A percentile compares a stretch with the other conserved stretches of the same genome.
Evolutionary conservation across 257 asterid genomes (phyloP).

Genomic region (Solanum gracilifrons): DNA sequence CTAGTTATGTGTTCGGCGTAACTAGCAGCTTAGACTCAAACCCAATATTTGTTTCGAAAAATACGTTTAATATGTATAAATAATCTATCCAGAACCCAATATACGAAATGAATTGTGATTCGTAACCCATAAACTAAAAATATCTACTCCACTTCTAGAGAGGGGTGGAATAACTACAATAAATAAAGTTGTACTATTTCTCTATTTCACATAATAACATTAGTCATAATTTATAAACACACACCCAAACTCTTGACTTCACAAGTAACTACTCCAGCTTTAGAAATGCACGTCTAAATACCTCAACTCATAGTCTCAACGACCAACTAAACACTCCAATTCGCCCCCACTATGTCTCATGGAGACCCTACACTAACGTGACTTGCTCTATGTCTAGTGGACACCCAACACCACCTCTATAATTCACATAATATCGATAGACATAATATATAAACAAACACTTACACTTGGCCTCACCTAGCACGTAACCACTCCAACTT

Average conservation of each 20-base stretch:
- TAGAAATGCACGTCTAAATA: too few relatives aligned
- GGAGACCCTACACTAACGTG: not conserved
- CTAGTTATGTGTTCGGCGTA: not conserved
- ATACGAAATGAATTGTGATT: not conserved
- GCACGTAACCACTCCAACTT: not conserved
- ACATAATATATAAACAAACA: not conserved
- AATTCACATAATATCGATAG: not conserved
- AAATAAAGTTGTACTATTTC: not conserved
- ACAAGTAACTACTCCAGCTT: not conserved
- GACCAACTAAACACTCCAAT: not conserved
- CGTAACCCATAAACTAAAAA: not conserved
- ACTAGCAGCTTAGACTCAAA: not conserved
- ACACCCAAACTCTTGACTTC: not conserved
- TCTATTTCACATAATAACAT: not conserved
- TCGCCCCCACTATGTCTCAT: not conserved
- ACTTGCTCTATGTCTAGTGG: not conserved
- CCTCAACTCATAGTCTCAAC: not conserved
- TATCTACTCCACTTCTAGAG: not conserved
- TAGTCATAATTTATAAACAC: not conserved
- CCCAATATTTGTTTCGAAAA: not conserved
- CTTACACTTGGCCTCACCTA: not conserved
- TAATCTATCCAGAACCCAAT: not conserved
- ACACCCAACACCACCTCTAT: not conserved
- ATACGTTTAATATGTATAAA: not conserved
- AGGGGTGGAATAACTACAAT: not conserved